Base-by-base conservation (phyloP, 805 yeast genomes). In the Limtongia smithiae region DNA sequence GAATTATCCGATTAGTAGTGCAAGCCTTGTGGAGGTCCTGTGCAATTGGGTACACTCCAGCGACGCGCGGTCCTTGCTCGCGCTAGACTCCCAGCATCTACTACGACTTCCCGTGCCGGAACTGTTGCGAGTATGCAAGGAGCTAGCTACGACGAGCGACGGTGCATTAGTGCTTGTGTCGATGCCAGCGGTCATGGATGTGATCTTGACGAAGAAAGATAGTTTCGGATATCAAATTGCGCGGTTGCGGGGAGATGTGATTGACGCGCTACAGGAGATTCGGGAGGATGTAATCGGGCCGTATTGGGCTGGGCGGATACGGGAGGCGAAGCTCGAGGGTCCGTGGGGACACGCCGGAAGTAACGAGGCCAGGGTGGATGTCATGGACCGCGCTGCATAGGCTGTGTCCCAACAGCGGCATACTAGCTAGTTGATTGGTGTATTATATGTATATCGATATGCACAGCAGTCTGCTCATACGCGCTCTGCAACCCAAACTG, bases 401-500 rank as follows among this genome's bases (percentile, higher is more conserved):
- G 2, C 22, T 20, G 14, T 48, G 28, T 17, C 17, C 3, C 12
- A 8, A 18, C 25, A 9, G 21, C 2, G 14, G 28, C 12, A 15
- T 22, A 25, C 18, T 24, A 12, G 6, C 12, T 38, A 41, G 8
- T 6, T 33, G 31, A 4, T 6, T 31, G 15, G 9, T 3, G 15
- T n/a, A 27, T 31, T 18, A 20, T 18, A 22, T 24, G 8, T 22
- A 45, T 46, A 35, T 18, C 4, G 9, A 6, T 34, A 15, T 17
- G 18, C 7, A 37, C 8, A n/a, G 30, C 15, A 37, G 20, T 22
- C 4, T 37, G 14, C 11, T n/a, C 69, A 91, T 2, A 89, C 68
- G 58, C 95, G 75, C 67, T 91, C 96, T 12, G 97, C 97, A 1
- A 89, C 74, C 83, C 84, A 83, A 44, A 93, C 87, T 6, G 98